phyloP scores from a whole-genome alignment of 164 flowering plant species.

The Stephania japonica region DNA sequence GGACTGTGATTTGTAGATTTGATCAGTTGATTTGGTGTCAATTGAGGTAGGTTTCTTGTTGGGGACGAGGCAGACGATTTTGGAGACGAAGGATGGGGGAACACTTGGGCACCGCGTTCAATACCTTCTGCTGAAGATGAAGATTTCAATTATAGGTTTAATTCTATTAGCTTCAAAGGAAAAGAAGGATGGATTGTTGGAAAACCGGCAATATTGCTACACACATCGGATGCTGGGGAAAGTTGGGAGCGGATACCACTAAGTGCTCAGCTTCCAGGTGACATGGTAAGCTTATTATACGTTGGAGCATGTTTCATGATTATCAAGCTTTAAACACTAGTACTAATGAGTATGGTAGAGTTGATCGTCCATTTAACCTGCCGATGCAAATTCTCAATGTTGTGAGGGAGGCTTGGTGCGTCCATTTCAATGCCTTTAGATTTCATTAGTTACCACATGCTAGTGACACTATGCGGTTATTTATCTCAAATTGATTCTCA shows the following conservation, averaged over 20 bases:
- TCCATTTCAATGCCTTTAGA: background rate
- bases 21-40: too few relatives aligned
- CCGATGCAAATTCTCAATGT: too few relatives aligned
- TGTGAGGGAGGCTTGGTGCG: background rate
- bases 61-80: slow-evolving; percentile 93
- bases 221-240: slow-evolving; percentile 86
- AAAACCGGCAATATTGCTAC: slow-evolving; percentile 83
- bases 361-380: too few relatives aligned
- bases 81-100: slow-evolving; percentile 99
- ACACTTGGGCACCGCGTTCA: slow-evolving; percentile 88
- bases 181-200: slow-evolving; percentile 99
- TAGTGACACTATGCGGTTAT: background rate
- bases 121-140: slow-evolving; percentile 96
- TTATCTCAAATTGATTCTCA: background rate
- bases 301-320: background rate
- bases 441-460: background rate
- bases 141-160: slow-evolving; percentile 94
- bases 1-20: too few relatives aligned
- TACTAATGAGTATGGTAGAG: too few relatives aligned
- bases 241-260: slow-evolving; percentile 89
- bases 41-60: slow-evolving; percentile 60
- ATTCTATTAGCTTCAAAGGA: slow-evolving; percentile 81
- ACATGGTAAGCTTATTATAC: slow-evolving; percentile 56
- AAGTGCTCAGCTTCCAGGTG: slow-evolving; percentile 94
- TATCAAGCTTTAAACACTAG: too few relatives aligned